Evolutionary conservation across 2,329 filamentous ascomycete species (phyloP).

Genomic region (Epichloe sp.): DNA sequence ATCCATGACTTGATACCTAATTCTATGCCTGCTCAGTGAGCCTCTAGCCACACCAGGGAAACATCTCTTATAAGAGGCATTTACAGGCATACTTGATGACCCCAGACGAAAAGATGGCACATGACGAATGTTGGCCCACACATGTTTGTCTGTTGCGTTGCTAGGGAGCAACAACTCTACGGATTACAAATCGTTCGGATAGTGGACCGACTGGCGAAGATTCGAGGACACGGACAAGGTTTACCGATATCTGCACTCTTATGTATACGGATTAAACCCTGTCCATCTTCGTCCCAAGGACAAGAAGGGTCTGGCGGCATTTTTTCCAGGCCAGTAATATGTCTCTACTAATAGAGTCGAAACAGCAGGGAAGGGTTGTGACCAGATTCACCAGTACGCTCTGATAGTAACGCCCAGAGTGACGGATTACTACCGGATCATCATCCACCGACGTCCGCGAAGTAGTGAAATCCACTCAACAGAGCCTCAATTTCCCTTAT

Average conservation of each 20-base stretch:
- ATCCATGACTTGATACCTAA: constrained; percentile 33
- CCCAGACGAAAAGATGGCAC: constrained; percentile 48
- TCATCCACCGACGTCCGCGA: constrained; percentile 53
- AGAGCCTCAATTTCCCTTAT: constrained; percentile 11
- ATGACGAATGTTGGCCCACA: constrained; percentile 59
- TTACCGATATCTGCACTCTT: constrained; percentile 53
- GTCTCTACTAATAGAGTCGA: constrained; percentile 49
- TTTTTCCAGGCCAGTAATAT: constrained; percentile 55
- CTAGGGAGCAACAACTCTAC: constrained; percentile 51
- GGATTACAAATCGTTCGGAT: constrained; percentile 30
- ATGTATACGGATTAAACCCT: no score
- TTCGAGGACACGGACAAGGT: constrained; percentile 52
- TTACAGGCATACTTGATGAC: constrained; percentile 59
- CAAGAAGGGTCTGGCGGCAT: constrained; percentile 44
- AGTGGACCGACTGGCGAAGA: constrained; percentile 54
- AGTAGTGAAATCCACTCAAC: constrained; percentile 17
- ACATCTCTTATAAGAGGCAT: constrained; percentile 45
- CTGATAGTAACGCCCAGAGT: constrained; percentile 48
- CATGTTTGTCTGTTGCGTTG: constrained; percentile 51
- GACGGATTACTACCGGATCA: constrained; percentile 54
- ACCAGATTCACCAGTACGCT: constrained; percentile 60
- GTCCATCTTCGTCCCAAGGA: constrained; percentile 50
- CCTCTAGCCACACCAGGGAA: constrained; percentile 56
- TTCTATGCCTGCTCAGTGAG: constrained; percentile 49
- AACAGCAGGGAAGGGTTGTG: constrained; percentile 43